A percentile compares a stretch with the other conserved stretches of the same genome.
These are phyloP conservation scores for Podosphaera xanthii DNA, from an alignment of 2,329 filamentous ascomycete genomes.

Conservation along the genomic window DNA sequence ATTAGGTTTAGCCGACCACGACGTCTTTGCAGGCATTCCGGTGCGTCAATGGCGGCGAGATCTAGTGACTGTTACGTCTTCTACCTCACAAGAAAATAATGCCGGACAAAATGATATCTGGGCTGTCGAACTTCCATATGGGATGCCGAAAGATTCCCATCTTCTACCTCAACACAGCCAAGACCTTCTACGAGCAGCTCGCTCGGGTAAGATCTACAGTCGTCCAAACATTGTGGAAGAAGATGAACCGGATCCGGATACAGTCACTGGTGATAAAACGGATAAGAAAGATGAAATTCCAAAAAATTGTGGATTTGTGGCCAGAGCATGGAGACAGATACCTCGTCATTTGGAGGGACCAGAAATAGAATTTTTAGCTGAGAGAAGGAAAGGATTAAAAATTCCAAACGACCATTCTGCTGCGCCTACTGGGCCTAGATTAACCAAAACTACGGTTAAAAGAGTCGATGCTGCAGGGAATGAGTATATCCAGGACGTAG, in stretches of 20 bases:
- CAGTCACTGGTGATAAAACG: conserved; percentile 23
- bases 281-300: conserved; percentile 35
- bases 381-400: conserved; percentile 36
- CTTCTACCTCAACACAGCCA: conserved; percentile 60
- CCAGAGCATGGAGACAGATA: conserved; percentile 38
- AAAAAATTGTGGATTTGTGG: conserved; percentile 26
- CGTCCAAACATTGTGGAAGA: conserved; percentile 34
- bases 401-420: conserved; percentile 28
- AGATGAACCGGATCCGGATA: conserved; percentile 30
- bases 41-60: conserved; percentile 76
- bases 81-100: conserved; percentile 36
- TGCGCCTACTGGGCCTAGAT: conserved; percentile 26
- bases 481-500: conserved; percentile 62
- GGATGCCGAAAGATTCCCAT: conserved; percentile 69
- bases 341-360: conserved; percentile 32
- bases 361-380: conserved; percentile 31
- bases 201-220: conserved; percentile 57
- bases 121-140: conserved; percentile 50
- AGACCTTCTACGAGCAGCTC: conserved; percentile 58
- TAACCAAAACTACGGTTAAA: conserved; percentile 62
- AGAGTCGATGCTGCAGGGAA: conserved; percentile 60
- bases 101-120: conserved; percentile 41
- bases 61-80: conserved; percentile 43
- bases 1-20: conserved; percentile 27
- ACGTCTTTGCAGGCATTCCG: conserved; percentile 34